Conservation (phyloP, 495 filamentous ascomycete genomes). For the Talaromyces proteolyticus region DNA sequence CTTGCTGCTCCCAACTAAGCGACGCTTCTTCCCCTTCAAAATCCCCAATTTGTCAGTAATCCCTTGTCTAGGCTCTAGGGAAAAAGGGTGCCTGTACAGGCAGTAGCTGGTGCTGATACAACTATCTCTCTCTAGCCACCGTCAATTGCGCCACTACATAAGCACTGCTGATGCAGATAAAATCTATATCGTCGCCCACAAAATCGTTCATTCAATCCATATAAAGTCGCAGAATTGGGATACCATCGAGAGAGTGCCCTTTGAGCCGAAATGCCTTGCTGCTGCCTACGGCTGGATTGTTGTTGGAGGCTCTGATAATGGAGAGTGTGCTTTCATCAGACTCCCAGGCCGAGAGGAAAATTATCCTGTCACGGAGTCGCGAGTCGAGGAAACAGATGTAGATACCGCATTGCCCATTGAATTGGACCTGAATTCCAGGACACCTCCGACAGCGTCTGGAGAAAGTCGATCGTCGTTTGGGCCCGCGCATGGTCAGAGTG, state of each 20-base stretch:
- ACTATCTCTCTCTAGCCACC: constrained; percentile 72
- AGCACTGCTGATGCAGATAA: constrained; percentile 68
- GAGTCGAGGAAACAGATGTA: constrained; percentile 41
- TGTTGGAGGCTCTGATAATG: constrained; percentile 73
- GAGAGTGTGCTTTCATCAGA: constrained; percentile 76
- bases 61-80: constrained; percentile 9
- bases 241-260: constrained; percentile 71
- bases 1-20: constrained; percentile 56
- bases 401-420: constrained; percentile 58
- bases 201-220: constrained; percentile 68
- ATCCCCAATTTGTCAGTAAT: constrained; percentile 66
- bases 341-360: constrained; percentile 36
- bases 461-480: constrained; percentile 20
- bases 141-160: constrained; percentile 87
- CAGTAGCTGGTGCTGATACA: no score
- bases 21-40: constrained; percentile 66
- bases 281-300: constrained; percentile 83
- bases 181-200: constrained; percentile 76
- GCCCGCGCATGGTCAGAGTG: constrained; percentile 17
- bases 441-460: constrained; percentile 16
- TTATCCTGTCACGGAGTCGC: constrained; percentile 23
- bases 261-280: constrained; percentile 78
- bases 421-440: constrained; percentile 33
- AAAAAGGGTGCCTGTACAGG: no score
- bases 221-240: constrained; percentile 66